Evolutionary conservation across 2,329 filamentous ascomycete genomes (phyloP), one percentile per base, ranked within the genome.

Genomic region (Parastagonospora nodorum): DNA sequence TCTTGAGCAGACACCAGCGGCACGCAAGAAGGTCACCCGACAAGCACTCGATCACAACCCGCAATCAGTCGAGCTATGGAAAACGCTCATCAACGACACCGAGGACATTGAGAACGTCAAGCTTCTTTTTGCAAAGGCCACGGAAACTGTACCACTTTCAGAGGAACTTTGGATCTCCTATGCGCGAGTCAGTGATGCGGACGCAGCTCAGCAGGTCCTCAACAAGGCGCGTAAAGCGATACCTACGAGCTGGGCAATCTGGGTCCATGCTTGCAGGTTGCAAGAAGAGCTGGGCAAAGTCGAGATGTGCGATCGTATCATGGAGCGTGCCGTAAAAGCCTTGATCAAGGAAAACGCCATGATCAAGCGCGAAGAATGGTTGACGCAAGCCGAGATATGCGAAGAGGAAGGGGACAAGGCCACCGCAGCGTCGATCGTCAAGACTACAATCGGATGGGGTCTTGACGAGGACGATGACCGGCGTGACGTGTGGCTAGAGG

Each of bases 321-420:
- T 99, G 90, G 93, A 94, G 72, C 89, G 91, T 78, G 94, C 90
- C 38, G 86, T 97, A 29, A 90, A 95, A 67, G 87, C 92, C 15
- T 81, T 99, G 29, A 91, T 88, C 32, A 91, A 92, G 66, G 92
- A 96, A 67, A 92, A 90, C 27, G 93, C 94, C 9, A 99, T 99
- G 95, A 84, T 94, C 33, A 96, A 96, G 74, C 88, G 95, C 35
- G 94, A 99, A 71, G 92, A 97, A 62, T 99, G 94, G 94, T 95
- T 99, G 45, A 82, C 84, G 5, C 92, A 97, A 73, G 95, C 94
- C 0, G 94, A 99, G 73, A 89, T 89, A 57, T 97, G 93, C 68
- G 94, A 99, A 74, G 88, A 90, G 50, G 94, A 97, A 71, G 92
- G 91, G 6, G 92, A 92, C 12, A 80, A 89, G 9, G 79, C 92